Base-by-base conservation (phyloP, 805 yeast species). In the Saturnispora sanitii region DNA sequence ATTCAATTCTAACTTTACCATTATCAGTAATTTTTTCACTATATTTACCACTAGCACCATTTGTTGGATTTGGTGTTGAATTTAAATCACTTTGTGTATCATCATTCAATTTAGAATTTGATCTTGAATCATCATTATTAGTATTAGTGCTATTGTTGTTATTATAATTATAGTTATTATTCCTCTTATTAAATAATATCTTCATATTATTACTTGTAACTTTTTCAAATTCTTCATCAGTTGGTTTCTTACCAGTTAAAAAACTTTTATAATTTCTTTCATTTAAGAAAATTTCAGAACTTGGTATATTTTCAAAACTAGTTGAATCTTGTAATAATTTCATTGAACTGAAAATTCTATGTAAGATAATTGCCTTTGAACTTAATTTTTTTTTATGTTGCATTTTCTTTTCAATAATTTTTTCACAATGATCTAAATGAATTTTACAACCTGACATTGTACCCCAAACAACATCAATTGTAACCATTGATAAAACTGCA, bases 391-490 rank as follows among this genome's bases (percentile, higher is more conserved):
- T 74, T 54, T 86, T 75, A 40, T 66, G 69, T 33, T 64, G 64
- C 79, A 80, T 78, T 52, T 90, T 75, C 49, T 76, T 71, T 26
- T 75, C 73, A 20, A 86, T 79, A 42, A 83, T 79, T 42, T 71
- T 73, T 46, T 84, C 90, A 62, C 94, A 82, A 51, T 86, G 75
- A 41, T 76, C 73, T 40, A 86, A 66, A 60, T 84, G 84, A 43
- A 77, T 71, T 47, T 75, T 77, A 53, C 94, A 84, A 49, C 82
- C 92, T 41, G 82, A 79, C 88, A 83, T 82, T 1, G 90, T 77
- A 3, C 95, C 95, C 85, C 94, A 82, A 13, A 84, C 88, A 38
- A 84, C 79, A 61, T 86, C 95, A 38, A 86, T 82, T 6, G 88
- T 78, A 36, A 80, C 84, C 94, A 85, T 83, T 2, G 92, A 79